A percentile compares a stretch with the other conserved stretches of the same genome.
Conservation (phyloP, 2,329 filamentous ascomycete species). For the Pleomassaria siparia region DNA sequence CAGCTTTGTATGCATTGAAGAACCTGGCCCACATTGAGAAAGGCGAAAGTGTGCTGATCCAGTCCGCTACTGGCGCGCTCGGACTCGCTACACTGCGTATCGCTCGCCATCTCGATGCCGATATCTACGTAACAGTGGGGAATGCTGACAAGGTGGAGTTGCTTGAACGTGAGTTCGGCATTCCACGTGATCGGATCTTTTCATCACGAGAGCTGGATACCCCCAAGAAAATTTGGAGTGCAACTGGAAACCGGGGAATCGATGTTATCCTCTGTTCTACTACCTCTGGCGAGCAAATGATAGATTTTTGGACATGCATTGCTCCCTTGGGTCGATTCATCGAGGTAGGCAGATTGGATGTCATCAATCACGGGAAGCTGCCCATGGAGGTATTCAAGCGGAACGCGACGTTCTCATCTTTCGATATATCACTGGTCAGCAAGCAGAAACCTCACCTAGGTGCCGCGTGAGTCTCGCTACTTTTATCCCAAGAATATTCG, state of each 20-base stretch:
- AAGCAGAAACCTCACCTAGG: constrained; percentile 8
- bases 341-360: constrained; percentile 21
- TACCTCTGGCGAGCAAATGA: constrained; percentile 18
- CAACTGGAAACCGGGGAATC: constrained; percentile 27
- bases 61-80: constrained; percentile 18
- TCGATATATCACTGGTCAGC: constrained; percentile 16
- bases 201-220: constrained; percentile 17
- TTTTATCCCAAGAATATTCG: too few species aligned
- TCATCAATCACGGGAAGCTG: constrained; percentile 10
- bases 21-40: constrained; percentile 19
- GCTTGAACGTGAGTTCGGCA: constrained; percentile 22
- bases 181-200: constrained; percentile 34
- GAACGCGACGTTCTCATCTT: constrained; percentile 24
- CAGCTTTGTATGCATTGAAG: constrained; percentile 17
- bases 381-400: constrained; percentile 18
- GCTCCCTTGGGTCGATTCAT: constrained; percentile 26
- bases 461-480: too few species aligned
- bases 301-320: constrained; percentile 47
- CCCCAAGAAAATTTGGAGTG: not conserved
- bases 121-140: constrained; percentile 20
- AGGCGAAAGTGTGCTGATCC: constrained; percentile 30
- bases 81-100: constrained; percentile 15
- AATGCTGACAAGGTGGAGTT: constrained; percentile 26
- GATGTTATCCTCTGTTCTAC: constrained; percentile 36
- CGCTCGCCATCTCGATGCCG: constrained; percentile 6